Base-by-base conservation (phyloP, 2,329 filamentous ascomycete species). In the Pseudogymnoascus sp. region DNA sequence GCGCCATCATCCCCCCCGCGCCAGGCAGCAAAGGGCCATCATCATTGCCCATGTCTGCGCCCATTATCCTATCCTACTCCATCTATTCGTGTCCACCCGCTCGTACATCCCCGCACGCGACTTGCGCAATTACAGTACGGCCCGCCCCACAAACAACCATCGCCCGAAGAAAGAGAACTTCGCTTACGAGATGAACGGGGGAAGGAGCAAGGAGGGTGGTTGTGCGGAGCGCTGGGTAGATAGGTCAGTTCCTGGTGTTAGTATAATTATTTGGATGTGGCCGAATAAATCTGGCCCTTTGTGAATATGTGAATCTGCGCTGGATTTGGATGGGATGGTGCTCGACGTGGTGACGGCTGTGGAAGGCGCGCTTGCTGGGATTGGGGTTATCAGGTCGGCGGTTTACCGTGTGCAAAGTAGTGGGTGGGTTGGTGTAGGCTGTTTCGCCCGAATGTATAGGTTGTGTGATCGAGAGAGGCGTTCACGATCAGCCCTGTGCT, bases 401-500 rank as follows among this genome's bases (percentile, higher is more conserved):
- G 14, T 31, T 52, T 31, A 31, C 45, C 45, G 45, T 52, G n/a
- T 31, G 31, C 4, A 31, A 52, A 52, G n/a, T 31, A 52, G 45
- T 31, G n/a, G 14, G 23, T 28, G 23, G 45, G 7, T 52, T 14
- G 14, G n/a, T 52, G n/a, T 12, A 52, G 45, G 25, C 25, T 52
- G 25, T 52, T 31, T 52, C 28, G 25, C 45, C 45, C 31, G 4
- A 18, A 52, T 7, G 45, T 28, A 52, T 52, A 52, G 25, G 45
- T 11, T 52, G 45, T 31, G 25, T 52, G 45, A 31, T 52, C 45
- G 12, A 49, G 12, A 31, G 23, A 9, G 14, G 25, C 14, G 8
- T 52, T 52, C 25, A 16, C 45, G 45, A 52, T 52, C 45, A 71
- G 65, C 70, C 70, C 58, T 67, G 67, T 59, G 70, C 69, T 59